Conservation (phyloP, 2,329 filamentous ascomycete genomes). For the Diaporthe helianthi region DNA sequence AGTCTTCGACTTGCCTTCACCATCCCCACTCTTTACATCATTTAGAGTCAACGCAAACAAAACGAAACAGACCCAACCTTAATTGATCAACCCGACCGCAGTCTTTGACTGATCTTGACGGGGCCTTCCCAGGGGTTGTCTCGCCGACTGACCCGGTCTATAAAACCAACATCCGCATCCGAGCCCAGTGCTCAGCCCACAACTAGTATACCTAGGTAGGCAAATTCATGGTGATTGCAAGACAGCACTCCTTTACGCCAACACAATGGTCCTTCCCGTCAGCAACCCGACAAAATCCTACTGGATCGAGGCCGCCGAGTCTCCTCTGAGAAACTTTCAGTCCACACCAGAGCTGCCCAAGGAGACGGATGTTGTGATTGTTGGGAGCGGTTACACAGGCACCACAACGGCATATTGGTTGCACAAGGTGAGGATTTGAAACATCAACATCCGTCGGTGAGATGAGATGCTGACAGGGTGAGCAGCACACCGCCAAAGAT, state of each 20-base stretch:
- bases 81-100: neutral
- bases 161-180: neutral
- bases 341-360: constrained; percentile 33
- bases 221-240: neutral
- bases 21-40: neutral
- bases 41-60: neutral
- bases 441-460: neutral
- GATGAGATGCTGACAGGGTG: neutral
- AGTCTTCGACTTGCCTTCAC: neutral
- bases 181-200: no score
- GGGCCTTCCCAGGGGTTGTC: neutral
- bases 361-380: constrained; percentile 37
- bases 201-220: no score
- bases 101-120: neutral
- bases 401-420: constrained; percentile 42
- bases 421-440: constrained; percentile 32
- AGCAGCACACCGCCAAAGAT: constrained; percentile 34
- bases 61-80: neutral
- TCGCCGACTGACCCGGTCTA: neutral
- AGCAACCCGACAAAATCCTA: constrained; percentile 35
- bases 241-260: neutral
- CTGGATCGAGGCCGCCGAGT: constrained; percentile 35
- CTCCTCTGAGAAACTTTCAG: constrained; percentile 29
- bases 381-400: constrained; percentile 39
- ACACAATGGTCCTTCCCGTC: constrained; percentile 35